phyloP scores from a whole-genome alignment of 768 basidiomycete species.

The Tylopilus vinaceipallidus region DNA sequence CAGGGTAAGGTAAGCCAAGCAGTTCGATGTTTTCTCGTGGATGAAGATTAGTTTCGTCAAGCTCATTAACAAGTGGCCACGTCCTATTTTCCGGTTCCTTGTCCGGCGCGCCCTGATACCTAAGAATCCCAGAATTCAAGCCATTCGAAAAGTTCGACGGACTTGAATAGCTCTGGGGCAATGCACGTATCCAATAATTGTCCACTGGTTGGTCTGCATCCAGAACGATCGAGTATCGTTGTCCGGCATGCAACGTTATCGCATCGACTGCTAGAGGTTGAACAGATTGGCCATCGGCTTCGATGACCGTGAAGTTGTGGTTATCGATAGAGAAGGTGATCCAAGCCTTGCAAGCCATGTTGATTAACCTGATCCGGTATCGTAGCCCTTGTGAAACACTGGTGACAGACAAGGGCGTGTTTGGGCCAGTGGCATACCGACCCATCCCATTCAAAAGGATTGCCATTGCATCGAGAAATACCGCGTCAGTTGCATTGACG shows the following conservation, averaged over 20 bases:
- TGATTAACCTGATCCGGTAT: slow-evolving; percentile 41
- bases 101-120: slow-evolving; percentile 38
- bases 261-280: slow-evolving; percentile 37
- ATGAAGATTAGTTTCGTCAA: slow-evolving; percentile 39
- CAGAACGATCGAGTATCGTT: slow-evolving; percentile 51
- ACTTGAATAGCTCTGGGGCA: slow-evolving; percentile 25
- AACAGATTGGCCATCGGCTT: slow-evolving; percentile 42
- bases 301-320: slow-evolving; percentile 47
- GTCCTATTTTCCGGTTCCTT: slow-evolving; percentile 34
- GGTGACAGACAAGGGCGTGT: slow-evolving; percentile 34
- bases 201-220: slow-evolving; percentile 34
- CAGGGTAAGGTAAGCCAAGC: slow-evolving; percentile 37
- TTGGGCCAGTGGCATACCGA: slow-evolving; percentile 34
- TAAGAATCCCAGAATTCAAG: slow-evolving; percentile 44
- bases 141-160: slow-evolving; percentile 31
- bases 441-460: slow-evolving; percentile 42
- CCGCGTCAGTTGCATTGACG: slow-evolving; percentile 12
- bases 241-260: slow-evolving; percentile 46
- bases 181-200: slow-evolving; percentile 46
- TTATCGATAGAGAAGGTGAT: slow-evolving; percentile 45
- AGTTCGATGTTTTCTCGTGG: slow-evolving; percentile 26
- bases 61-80: slow-evolving; percentile 10
- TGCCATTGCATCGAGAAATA: slow-evolving; percentile 16
- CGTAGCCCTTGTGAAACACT: slow-evolving; percentile 32
- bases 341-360: slow-evolving; percentile 44